These are phyloP conservation scores for Salix udensis DNA, from an alignment of 345 rosid species.

Conservation along the genomic window DNA sequence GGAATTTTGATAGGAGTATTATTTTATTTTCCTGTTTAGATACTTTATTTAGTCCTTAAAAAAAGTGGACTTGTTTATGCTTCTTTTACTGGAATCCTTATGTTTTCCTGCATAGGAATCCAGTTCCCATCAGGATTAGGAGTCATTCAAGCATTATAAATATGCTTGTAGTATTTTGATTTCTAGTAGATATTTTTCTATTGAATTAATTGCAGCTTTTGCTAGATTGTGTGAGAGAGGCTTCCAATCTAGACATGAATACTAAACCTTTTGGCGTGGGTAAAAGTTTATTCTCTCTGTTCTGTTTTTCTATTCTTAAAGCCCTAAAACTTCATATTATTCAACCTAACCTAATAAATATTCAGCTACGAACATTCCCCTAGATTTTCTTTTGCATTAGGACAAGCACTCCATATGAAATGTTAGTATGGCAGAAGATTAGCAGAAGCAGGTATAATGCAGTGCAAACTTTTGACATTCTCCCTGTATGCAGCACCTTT, in stretches of 20 bases:
- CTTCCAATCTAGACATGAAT: neutral
- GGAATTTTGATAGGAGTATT: neutral
- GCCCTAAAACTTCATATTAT: neutral
- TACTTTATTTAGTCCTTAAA: neutral
- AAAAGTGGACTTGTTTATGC: neutral
- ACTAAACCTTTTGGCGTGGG: neutral
- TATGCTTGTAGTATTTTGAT: neutral
- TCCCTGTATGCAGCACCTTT: constrained; percentile 53
- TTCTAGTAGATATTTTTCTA: neutral
- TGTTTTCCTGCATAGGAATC: neutral
- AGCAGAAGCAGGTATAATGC: neutral
- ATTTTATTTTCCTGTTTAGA: neutral
- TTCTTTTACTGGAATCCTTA: neutral
- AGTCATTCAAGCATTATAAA: neutral
- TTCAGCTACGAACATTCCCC: neutral
- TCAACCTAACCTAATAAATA: neutral
- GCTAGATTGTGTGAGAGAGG: neutral
- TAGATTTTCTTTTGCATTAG: neutral
- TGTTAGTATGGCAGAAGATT: neutral
- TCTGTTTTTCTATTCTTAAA: neutral
- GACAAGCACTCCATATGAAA: neutral
- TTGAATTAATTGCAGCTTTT: neutral
- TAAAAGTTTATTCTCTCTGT: neutral
- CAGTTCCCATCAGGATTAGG: neutral
- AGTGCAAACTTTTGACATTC: neutral